Base-by-base conservation (phyloP, 2,329 filamentous ascomycete species). In the Fusarium sp. region DNA sequence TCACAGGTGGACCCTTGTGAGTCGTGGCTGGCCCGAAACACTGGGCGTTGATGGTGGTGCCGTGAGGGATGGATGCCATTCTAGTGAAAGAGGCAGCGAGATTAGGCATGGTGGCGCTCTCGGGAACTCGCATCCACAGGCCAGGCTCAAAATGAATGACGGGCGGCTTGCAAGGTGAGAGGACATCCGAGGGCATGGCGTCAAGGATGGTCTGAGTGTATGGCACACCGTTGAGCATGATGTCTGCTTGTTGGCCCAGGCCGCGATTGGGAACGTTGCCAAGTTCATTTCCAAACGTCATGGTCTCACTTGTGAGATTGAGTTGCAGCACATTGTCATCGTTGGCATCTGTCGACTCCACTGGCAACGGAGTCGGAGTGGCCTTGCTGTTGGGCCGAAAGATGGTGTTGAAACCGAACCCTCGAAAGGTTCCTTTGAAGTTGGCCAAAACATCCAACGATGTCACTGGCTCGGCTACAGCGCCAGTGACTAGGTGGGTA, bases 61-160 rank as follows among this genome's bases (percentile, higher is more conserved):
- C 84, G 62, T 86, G 84, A 1, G 84, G 84, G 29, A 85, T 86
- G 3, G 82, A 83, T 5, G 77, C 84, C 83, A 86, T 84, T 27
- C 84, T 83, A 1, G 72, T 69, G 3, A 82, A 73, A 0, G 81
- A 80, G 2, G 79, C 77, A 0, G 60, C 33, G 14, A 80, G 70
- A 6, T 70, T 70, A 4, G 74, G 74, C 74, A 70, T 69, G 20
- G 62, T 56, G 2, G 73, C 75, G 2, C 78, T 79, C 1, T 70
- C 74, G 2, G 84, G 84, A 0, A 85, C 80, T 22, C 80, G 76
- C 78, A 86, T 80, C 79, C 81, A 85, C 22, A 86, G 66, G 4
- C 84, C 84, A 11, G 82, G 78, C 69, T 86, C 84, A 29, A 83
- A 82, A 73, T 86, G 84, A 20, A 86, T 85, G 47, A 77, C 79